phyloP scores from a whole-genome alignment of 139 green algal species.

The Bryopsis sp. region DNA sequence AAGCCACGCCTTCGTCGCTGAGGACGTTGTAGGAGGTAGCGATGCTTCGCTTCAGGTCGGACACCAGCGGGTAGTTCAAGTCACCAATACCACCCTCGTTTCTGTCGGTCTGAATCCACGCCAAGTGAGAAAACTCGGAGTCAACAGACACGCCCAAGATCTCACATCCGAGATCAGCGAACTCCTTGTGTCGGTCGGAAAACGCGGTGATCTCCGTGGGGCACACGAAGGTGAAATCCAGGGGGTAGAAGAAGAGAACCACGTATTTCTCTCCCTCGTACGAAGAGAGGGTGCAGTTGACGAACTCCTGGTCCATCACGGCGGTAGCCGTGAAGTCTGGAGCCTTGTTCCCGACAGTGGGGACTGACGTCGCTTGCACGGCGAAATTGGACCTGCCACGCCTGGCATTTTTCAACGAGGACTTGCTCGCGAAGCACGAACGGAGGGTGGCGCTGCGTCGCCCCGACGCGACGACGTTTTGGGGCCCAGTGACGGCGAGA shows the following conservation, averaged over 20 bases:
- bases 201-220: conserved; percentile 99
- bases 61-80: conserved; percentile 91
- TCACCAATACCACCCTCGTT: conserved; percentile 90
- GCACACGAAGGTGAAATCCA: conserved; percentile 94
- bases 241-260: conserved; percentile 99
- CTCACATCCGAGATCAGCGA: conserved; percentile 79
- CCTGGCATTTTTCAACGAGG: no score
- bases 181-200: conserved; percentile 86
- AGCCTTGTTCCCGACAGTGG: conserved; percentile 67
- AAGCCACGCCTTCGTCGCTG: conserved; percentile 70
- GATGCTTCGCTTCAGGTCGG: conserved; percentile 93
- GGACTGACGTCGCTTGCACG: background rate
- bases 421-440: no score
- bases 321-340: conserved; percentile 89
- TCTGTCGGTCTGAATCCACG: conserved; percentile 93
- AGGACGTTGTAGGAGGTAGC: conserved; percentile 79
- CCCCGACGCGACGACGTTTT: no score
- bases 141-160: conserved; percentile 84
- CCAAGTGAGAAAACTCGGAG: conserved; percentile 95
- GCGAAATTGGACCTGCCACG: no score
- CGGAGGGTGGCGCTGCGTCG: no score
- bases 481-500: no score
- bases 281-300: conserved; percentile 75
- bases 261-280: conserved; percentile 97
- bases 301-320: conserved; percentile 91